These are phyloP conservation scores for Colletotrichum sidae DNA, from an alignment of 2,329 filamentous ascomycete genomes.

Conservation along the genomic window DNA sequence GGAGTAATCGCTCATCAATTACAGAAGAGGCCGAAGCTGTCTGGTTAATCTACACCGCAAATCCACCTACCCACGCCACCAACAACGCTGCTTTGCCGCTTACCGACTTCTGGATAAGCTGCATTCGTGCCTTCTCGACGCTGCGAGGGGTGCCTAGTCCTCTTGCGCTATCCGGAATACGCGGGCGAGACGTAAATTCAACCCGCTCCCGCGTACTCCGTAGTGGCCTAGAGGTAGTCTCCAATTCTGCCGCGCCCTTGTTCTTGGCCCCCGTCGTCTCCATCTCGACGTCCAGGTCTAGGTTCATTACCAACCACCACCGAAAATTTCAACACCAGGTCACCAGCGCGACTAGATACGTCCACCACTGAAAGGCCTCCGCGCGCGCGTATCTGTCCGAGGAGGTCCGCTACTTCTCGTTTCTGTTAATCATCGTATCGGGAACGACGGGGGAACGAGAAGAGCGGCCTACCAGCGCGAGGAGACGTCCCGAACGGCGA, in stretches of 20 bases:
- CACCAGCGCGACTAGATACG: no score
- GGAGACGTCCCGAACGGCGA: neutral
- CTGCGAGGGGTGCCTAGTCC: slow-evolving; percentile 18
- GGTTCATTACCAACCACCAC: slow-evolving; percentile 31
- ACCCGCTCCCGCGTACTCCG: slow-evolving; percentile 29
- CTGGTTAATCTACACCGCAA: no score
- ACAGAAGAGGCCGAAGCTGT: no score
- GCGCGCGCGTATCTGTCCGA: slow-evolving; percentile 8
- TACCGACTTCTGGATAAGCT: no score
- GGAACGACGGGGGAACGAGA: slow-evolving; percentile 24
- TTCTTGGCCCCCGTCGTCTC: neutral
- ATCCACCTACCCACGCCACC: no score
- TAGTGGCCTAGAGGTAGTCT: slow-evolving; percentile 2
- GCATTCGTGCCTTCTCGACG: neutral
- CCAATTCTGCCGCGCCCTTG: slow-evolving; percentile 1
- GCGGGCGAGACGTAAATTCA: slow-evolving; percentile 17
- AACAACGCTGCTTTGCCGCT: no score
- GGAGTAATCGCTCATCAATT: no score
- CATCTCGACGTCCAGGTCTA: neutral
- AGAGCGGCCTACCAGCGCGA: slow-evolving; percentile 11
- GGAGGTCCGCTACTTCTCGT: slow-evolving; percentile 12
- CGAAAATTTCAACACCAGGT: neutral
- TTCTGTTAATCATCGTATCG: slow-evolving; percentile 22
- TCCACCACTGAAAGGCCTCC: no score
- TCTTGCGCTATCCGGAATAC: slow-evolving; percentile 11